Evolutionary conservation across 78 protist genomes (phyloP), one percentile per base, ranked within the genome.

Genomic region (Speleostelium caveatum): DNA sequence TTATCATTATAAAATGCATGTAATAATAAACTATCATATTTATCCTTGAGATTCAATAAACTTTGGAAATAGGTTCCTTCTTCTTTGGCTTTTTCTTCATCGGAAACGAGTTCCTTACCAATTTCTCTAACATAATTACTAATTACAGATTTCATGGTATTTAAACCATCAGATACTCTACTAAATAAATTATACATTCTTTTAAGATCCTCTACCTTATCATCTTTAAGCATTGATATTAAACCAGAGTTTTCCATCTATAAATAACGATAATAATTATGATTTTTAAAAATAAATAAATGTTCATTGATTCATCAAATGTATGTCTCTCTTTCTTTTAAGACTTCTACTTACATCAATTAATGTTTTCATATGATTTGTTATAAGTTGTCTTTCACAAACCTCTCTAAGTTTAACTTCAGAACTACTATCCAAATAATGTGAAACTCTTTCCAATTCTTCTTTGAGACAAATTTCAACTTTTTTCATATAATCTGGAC

Each of bases 401-500:
- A 89, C 95, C 33, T 83, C 86, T 24, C 38, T 41, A 41, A 96
- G 36, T 42, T 79, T 83, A n/a, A 66, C 22, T 42, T 90, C 94
- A 10, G 96, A 73, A 36, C 87, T 36, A 19, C 38, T 59, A 41
- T 92, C 94, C 45, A 97, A 56, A 76, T 87, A 96, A 32, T 77
- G 74, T 38, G 59, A 51, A 14, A 93, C 95, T 55, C 97, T 93
- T 41, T 73, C 95, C 24, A 56, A 32, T 76, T 97, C 98, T 56
- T 95, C 96, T 24, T 66, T 30, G 2, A 97, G 61, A 32, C 98
- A 72, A 32, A 38, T 24, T 58, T 93, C 96, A 28, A 93, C 97
- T 61, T 90, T 83, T 55, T 86, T 86, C 94, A 95, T 92, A 87
- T 96, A 96, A 28, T 95, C 97, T 30, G 97, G 85, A 55, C 95